Evolutionary conservation across 2,329 filamentous ascomycete species (phyloP), one percentile per base, ranked within the genome.

Genomic region (Canariomyces notabilis): DNA sequence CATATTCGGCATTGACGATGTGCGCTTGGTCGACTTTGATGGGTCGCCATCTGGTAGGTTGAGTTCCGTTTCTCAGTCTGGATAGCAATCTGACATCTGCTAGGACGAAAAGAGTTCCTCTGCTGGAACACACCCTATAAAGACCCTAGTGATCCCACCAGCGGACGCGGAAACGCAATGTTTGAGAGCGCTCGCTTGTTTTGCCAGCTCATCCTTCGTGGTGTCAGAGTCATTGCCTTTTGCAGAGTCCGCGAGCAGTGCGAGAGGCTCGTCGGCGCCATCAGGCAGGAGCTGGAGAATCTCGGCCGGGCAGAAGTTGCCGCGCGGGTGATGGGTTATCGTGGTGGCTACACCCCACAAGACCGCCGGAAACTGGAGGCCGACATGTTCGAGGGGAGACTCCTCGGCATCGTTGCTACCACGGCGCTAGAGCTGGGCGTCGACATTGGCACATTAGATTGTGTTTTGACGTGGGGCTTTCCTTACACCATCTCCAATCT

Each of bases 111-210:
- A 62, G 91, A 97, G 59, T 97, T 97, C 48, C 62, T 98, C 6
- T 97, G 90, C 65, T 98, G 93, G 93, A 97, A 98, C 58, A 96
- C 91, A 0, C 93, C 93, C 0, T 95, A 82, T 65, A 94, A 89
- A 63, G 91, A 96, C 56, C 89, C 91, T 0, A 78, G 76, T 1
- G 91, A 97, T 64, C 87, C 89, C 7, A 81, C 85, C 0, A 95
- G 88, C 57, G 91, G 93, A 1, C 80, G 93, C 48, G 88, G 87
- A 12, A 88, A 88, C 62, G 83, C 84, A 3, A 81, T 94, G 63
- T 77, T 80, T 4, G 91, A 98, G 66, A 86, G 88, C n/a, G 89
- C 93, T 1, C 82, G 87, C 35, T 69, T 98, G 0, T 95, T 98
- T 60, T 95, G 89, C 58, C 87, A 95, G 59, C 73, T 98, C 2